Evolutionary conservation across 768 basidiomycete genomes (phyloP), one percentile per base, ranked within the genome.

Genomic region (Lentinus brumalis): DNA sequence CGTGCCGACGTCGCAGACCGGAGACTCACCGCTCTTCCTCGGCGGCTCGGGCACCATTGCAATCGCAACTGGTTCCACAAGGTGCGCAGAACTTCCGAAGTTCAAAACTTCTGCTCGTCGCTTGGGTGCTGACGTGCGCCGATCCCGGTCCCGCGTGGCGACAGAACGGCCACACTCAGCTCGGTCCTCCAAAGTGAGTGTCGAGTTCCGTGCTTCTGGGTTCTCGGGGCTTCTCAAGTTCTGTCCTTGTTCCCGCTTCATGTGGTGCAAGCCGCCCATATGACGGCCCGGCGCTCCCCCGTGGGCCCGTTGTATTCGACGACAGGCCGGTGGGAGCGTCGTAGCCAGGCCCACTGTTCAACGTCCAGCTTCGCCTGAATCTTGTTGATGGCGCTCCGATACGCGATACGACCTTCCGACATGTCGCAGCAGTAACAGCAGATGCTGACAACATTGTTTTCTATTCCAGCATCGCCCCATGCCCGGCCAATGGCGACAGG

Each of bases 401-500:
- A 11, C 14, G 21, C 32, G 31, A 42, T 21, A 29, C 26, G 21
- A 29, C 47, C 16, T 77, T 78, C 67, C 11, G 76, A 77, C 55
- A 77, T 38, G 35, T 39, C n/a, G 78, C 16, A 42, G 50, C 58
- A n/a, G n/a, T n/a, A 26, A 18, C 16, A 18, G 21, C 42, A 39
- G 18, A 40, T 32, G 47, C 52, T 31, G n/a, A 46, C 50, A 14
- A 46, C 40, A 42, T 40, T 40, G 18, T 56, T 12, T 55, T 80
- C 79, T 5, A 67, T 71, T 18, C 61, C 72, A 42, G 66, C 67
- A 38, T 75, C 77, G 0, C 67, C 62, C 26, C 77, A 79, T 2
- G 71, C 21, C 12, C 67, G 42, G 50, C 61, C 45, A 41, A 53
- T 52, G 32, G 39, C 51, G 53, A 52, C 60, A 35, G 59, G 61